Evolutionary conservation across 2,329 filamentous ascomycete species (phyloP), one percentile per base, ranked within the genome.

Genomic region (Penicillium sp.): DNA sequence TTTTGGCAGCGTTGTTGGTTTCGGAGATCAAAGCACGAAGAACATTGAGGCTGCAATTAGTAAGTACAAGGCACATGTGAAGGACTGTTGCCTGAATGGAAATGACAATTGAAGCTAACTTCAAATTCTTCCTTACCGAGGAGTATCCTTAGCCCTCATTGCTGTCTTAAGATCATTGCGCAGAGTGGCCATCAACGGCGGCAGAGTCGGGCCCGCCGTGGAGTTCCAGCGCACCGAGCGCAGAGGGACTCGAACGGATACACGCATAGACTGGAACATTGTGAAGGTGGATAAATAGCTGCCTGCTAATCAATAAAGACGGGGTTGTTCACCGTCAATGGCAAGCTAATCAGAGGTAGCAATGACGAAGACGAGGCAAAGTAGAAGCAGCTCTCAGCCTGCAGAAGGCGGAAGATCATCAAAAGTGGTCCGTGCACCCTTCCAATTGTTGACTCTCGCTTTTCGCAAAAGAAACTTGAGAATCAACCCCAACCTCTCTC

Each of bases 11-110:
- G 64, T 82, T 81, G 68, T 81, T 82, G 65, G 77, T 78, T 64
- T 83, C 81, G 52, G 81, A 78, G 57, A 83, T 81, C 60, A 83
- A 70, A 49, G 78, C 76, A 38, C 81, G 80, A 19, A 83, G 73
- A 40, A 82, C 81, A 65, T 81, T 80, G 30, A 82, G 70, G 64
- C 81, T 82, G 42, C 55, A 56, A 57, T 42, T 42, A 19, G 37
- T 55, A 16, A 58, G 28, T 4, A 22, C 4, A 10, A 28, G 14
- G 33, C 1, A 30, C 33, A 35, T 16, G 6, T 26, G 4, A 54
- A 43, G 6, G 16, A 7, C 40, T 22, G 40, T 13, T 25, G 19
- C 40, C 19, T 43, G 4, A 8, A 19, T 4, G 10, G 2, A 25
- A 4, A 11, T 19, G 19, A 43, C 2, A 13, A 43, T 3, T 26